Conservation (phyloP, 139 green algal species). For the Eudorina sp. region DNA sequence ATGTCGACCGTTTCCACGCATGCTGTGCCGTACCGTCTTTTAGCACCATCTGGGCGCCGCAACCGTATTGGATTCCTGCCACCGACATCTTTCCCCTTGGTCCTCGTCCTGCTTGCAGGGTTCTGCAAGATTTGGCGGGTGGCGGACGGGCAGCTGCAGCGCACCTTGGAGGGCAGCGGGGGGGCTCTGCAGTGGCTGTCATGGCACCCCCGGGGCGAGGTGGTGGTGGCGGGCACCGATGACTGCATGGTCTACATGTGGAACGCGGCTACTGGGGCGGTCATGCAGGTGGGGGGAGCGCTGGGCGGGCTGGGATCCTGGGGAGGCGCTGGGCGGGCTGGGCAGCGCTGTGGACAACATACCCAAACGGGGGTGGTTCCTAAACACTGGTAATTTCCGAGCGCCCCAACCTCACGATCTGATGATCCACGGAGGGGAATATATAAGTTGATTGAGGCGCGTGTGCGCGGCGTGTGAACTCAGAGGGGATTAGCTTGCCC, state of each 20-base stretch:
- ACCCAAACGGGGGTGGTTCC: no score
- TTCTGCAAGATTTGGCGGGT: constrained; percentile 81
- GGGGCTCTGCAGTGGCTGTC: constrained; percentile 89
- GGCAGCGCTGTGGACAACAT: neutral
- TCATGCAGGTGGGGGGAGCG: constrained; percentile 84
- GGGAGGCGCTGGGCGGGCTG: neutral
- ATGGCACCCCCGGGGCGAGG: constrained; percentile 94
- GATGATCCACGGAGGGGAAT: no score
- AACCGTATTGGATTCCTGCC: neutral
- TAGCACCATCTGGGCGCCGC: no score
- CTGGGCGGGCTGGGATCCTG: neutral
- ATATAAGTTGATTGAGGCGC: no score
- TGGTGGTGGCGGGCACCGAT: constrained; percentile 92
- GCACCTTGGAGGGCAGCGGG: constrained; percentile 85
- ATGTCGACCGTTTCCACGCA: no score
- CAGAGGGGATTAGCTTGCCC: no score
- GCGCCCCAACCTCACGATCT: no score
- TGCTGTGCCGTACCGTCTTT: no score
- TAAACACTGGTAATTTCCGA: no score
- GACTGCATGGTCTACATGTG: constrained; percentile 98
- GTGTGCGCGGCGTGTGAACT: no score
- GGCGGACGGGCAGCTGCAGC: constrained; percentile 62
- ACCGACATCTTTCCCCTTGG: neutral
- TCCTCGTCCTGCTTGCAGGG: constrained; percentile 51
- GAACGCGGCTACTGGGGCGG: constrained; percentile 84